These are phyloP conservation scores for Fusarium coffeatum DNA, from an alignment of 2,329 filamentous ascomycete species.

Conservation along the genomic window DNA sequence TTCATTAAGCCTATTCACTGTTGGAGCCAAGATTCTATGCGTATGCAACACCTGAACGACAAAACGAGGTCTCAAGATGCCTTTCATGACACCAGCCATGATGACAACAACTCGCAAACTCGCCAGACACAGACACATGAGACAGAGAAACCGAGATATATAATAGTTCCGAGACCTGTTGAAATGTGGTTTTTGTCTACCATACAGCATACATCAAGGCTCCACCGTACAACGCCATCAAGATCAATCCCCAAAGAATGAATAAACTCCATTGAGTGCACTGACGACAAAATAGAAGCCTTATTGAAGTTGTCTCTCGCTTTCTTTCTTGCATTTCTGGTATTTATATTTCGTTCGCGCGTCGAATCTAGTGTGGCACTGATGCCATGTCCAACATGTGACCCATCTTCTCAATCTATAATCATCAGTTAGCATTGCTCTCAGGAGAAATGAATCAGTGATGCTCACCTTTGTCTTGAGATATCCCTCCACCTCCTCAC, in stretches of 20 bases:
- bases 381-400: constrained; percentile 75
- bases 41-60: not conserved
- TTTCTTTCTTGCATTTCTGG: not conserved
- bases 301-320: not conserved
- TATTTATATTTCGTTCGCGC: not conserved
- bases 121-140: no score
- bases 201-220: constrained; percentile 27
- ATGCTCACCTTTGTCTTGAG: constrained; percentile 86
- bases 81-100: not conserved
- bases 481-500: constrained; percentile 92
- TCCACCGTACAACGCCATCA: constrained; percentile 41
- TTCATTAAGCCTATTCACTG: no score
- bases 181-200: constrained; percentile 40
- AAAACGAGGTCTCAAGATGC: not conserved
- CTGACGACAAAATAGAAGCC: constrained; percentile 10
- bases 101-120: not conserved
- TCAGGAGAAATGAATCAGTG: not conserved
- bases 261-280: constrained; percentile 41
- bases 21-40: not conserved
- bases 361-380: constrained; percentile 20
- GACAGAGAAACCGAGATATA: no score
- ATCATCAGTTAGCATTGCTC: constrained; percentile 33
- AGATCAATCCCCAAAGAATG: constrained; percentile 33
- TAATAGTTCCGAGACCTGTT: not conserved
- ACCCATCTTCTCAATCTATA: constrained; percentile 86